Conservation (phyloP, 1,284 basidiomycete species). For the Puccinia horiana region DNA sequence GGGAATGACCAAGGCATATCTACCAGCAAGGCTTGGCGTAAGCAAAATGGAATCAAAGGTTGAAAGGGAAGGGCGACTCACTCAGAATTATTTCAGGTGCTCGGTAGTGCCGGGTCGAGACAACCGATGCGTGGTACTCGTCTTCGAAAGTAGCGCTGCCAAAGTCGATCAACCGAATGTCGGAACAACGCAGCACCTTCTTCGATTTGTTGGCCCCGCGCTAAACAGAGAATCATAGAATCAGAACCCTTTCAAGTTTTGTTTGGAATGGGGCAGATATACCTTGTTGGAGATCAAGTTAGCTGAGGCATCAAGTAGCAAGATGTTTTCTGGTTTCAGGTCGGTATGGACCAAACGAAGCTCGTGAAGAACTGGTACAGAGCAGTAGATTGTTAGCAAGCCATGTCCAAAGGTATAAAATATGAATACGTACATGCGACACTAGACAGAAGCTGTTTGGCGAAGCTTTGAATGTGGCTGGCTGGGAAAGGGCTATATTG, state of each 20-base stretch:
- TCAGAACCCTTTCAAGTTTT: background rate
- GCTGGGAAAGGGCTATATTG: constrained; percentile 94
- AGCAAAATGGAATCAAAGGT: background rate
- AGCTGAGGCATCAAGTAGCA: constrained; percentile 84
- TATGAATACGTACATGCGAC: constrained; percentile 76
- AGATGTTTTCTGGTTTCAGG: constrained; percentile 96
- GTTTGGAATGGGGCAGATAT: background rate
- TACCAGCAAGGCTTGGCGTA: constrained; percentile 57
- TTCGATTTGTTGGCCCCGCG: constrained; percentile 62
- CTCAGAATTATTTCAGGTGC: constrained; percentile 98
- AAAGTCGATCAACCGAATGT: constrained; percentile 97
- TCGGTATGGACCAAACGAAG: constrained; percentile 94
- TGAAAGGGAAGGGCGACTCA: constrained; percentile 60
- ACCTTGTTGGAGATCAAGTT: constrained; percentile 53
- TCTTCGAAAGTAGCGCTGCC: constrained; percentile 96
- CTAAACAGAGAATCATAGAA: background rate
- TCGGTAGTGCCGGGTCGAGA: constrained; percentile 96
- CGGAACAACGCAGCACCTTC: constrained; percentile 78
- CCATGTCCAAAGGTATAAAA: background rate
- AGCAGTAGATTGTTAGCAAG: constrained; percentile 6
- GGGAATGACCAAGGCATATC: constrained; percentile 97
- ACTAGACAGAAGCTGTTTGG: constrained; percentile 84
- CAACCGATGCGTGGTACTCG: constrained; percentile 97
- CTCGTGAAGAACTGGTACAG: constrained; percentile 76
- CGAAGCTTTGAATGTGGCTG: constrained; percentile 93